Evolutionary conservation across 257 asterid genomes (phyloP), one percentile per base, ranked within the genome.

Genomic region (Cynanchum wilfordii): DNA sequence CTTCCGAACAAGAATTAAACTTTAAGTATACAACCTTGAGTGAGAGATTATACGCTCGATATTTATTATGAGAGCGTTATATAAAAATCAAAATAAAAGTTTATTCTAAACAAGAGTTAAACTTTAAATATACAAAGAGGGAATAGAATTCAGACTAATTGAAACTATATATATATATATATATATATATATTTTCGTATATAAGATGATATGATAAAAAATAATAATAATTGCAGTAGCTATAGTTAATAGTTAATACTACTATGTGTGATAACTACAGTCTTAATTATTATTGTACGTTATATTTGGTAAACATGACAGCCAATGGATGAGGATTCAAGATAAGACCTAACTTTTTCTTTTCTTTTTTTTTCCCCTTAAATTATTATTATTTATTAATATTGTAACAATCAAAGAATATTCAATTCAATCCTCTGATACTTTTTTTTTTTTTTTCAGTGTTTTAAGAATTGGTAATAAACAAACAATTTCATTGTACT

Each of bases 281-380:
- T 68, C 73, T 68, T 67, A 50, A 73, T 73, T 73, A 70, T 54
- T 66, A 70, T 70, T 6, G 54, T 75, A 68, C 68, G 51, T 75
- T 51, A 19, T 36, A 45, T 73, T 52, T 67, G 56, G n/a, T 54
- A 79, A 60, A 74, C 74, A 79, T 73, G 79, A 76, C 66, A 79
- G 59, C 79, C 71, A 77, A 80, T 82, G 87, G 92, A 86, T 77
- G 84, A 76, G 80, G 79, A 82, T 80, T 73, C 68, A 78, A 85
- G 96, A 88, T 90, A 90, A 90, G 96, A 84, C 90, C 95, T 71
- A 82, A 81, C 83, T 54, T 5, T 9, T 19, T 6, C 69, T 82
- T 71, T 69, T 50, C 49, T 69, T 77, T 59, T 66, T 76, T 68
- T 68, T 75, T 1, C n/a, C 13, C 17, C 4, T 11, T 50, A 11